Conservation (phyloP, 345 rosid species). For the Pugionium cornutum region DNA sequence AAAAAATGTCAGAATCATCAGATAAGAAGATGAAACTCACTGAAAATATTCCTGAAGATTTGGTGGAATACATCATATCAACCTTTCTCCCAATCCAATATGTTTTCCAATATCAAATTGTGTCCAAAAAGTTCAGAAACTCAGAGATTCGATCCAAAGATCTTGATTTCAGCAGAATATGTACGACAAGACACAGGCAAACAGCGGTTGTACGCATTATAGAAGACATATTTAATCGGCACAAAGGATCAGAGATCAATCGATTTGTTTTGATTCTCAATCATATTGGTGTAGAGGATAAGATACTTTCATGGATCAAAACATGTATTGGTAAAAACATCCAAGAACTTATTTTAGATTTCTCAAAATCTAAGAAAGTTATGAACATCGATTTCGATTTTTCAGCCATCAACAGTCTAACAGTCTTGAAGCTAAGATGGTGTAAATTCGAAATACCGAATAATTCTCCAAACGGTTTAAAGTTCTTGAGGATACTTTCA, state of each 20-base stretch:
- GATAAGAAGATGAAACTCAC: neutral
- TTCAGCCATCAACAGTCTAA: neutral
- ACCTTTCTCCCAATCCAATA: neutral
- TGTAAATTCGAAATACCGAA: neutral
- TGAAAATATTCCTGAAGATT: neutral
- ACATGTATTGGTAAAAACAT: neutral
- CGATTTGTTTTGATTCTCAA: constrained; percentile 3
- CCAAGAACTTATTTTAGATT: constrained; percentile 19
- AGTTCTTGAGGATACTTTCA: neutral
- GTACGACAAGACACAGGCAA: neutral
- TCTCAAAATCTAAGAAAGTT: constrained; percentile 10
- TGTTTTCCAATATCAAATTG: neutral
- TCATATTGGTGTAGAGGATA: neutral
- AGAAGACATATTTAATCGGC: neutral
- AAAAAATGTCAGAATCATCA: constrained; percentile 10
- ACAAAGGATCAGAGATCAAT: constrained; percentile 4
- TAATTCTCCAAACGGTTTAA: constrained; percentile 15
- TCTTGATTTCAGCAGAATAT: constrained; percentile 9
- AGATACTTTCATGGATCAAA: neutral
- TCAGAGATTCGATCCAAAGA: neutral
- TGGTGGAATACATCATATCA: neutral
- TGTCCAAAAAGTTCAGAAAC: neutral
- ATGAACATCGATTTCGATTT: neutral
- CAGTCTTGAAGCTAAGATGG: constrained; percentile 3
- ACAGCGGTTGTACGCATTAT: neutral